These are phyloP conservation scores for Corylus avellana DNA, from an alignment of 306 rosid species.

Conservation along the genomic window DNA sequence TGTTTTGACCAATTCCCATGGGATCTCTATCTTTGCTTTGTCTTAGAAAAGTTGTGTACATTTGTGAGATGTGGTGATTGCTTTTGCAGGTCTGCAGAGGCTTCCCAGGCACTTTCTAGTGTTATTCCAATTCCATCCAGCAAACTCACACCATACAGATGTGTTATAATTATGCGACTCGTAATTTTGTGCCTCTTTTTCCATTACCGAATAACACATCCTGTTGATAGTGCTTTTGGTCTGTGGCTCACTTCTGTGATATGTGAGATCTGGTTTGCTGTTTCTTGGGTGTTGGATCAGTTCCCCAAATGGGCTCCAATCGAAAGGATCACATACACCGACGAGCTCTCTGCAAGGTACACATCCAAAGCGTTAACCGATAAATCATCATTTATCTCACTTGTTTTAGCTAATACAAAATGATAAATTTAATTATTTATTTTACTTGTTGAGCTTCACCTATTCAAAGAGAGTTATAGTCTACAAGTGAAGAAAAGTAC, in stretches of 20 bases:
- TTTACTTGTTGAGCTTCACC: no score
- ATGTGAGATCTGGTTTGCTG: constrained; percentile 98
- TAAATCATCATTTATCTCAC: no score
- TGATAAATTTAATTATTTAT: no score
- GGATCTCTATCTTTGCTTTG: background rate
- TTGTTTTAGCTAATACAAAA: no score
- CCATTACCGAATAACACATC: constrained; percentile 88
- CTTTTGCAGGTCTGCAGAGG: constrained; percentile 63
- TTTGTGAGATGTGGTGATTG: constrained; percentile 15
- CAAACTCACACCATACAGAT: constrained; percentile 75
- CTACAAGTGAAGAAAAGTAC: background rate
- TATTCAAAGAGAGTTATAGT: no score
- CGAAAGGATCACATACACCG: constrained; percentile 63
- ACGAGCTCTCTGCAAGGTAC: constrained; percentile 85
- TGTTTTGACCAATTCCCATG: background rate
- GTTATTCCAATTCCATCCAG: constrained; percentile 61
- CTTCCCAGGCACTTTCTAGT: constrained; percentile 58
- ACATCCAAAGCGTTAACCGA: background rate
- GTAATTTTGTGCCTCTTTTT: constrained; percentile 84
- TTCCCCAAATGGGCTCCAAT: constrained; percentile 98
- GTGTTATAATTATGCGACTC: constrained; percentile 61
- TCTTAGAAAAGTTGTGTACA: background rate
- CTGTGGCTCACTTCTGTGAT: constrained; percentile 93
- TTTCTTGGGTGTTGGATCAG: constrained; percentile 98
- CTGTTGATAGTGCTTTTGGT: constrained; percentile 94